These are phyloP conservation scores for Lactarius psammicola DNA, from an alignment of 768 basidiomycete species.

Conservation along the genomic window DNA sequence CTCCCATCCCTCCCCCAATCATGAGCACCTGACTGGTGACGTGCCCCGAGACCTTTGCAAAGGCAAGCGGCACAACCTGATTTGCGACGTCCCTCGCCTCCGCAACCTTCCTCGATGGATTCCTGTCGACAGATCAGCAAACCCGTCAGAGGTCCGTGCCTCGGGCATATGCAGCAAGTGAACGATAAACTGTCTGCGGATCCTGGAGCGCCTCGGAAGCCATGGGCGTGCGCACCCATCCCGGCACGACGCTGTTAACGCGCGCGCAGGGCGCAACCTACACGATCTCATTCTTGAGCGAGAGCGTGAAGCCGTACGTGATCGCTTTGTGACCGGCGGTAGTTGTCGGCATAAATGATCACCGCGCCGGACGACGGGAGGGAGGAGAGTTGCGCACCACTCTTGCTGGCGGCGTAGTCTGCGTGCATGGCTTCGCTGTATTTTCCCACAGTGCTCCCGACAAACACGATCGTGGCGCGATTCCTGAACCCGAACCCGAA, in stretches of 20 bases:
- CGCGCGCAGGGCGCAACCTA: constrained; percentile 66
- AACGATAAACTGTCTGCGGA: constrained; percentile 51
- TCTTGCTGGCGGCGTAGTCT: constrained; percentile 69
- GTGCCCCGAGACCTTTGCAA: constrained; percentile 62
- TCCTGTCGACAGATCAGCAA: constrained; percentile 39
- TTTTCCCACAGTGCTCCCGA: constrained; percentile 72
- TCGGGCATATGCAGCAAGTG: constrained; percentile 61
- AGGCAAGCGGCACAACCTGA: constrained; percentile 62
- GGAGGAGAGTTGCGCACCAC: constrained; percentile 44
- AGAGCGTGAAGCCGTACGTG: constrained; percentile 68
- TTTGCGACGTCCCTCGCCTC: constrained; percentile 60
- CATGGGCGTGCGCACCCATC: constrained; percentile 59
- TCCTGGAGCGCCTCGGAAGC: constrained; percentile 56
- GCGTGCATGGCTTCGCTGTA: constrained; percentile 69
- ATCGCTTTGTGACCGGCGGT: constrained; percentile 43
- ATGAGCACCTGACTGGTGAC: constrained; percentile 68
- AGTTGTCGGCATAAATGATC: neutral
- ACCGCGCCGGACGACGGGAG: too few species aligned
- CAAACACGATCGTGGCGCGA: constrained; percentile 58
- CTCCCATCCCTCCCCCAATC: constrained; percentile 80
- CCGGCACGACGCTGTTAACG: constrained; percentile 70
- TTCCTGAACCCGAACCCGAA: constrained; percentile 29
- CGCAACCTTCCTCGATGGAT: constrained; percentile 67
- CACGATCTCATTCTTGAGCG: constrained; percentile 80
- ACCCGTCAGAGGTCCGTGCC: neutral